phyloP scores from a whole-genome alignment of 768 basidiomycete genomes.

The Mrakia frigida region DNA sequence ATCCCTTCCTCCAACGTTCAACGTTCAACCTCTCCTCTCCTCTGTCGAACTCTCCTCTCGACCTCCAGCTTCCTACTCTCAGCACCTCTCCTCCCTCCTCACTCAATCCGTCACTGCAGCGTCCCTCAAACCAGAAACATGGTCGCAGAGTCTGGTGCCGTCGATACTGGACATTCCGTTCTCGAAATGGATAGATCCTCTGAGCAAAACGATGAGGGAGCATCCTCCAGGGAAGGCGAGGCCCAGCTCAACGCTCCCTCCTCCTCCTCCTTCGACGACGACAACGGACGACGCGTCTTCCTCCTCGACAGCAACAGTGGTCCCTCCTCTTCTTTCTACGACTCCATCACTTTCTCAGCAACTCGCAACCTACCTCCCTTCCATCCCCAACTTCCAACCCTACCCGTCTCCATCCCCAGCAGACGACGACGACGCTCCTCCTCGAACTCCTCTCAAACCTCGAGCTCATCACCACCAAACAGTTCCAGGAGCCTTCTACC shows the following conservation, averaged over 20 bases:
- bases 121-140: neutral
- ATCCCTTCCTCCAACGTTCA: neutral
- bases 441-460: neutral
- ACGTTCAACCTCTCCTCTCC: neutral
- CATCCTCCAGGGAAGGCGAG: neutral
- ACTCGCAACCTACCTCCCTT: neutral
- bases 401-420: neutral
- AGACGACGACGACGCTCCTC: neutral
- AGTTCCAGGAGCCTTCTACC: conserved; percentile 10
- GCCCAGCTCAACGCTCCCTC: neutral
- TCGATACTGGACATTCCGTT: neutral
- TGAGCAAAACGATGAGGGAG: neutral
- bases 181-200: neutral
- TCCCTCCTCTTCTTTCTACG: neutral
- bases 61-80: conserved; percentile 8
- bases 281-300: neutral
- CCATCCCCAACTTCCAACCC: conserved; percentile 12
- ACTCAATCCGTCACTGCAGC: neutral
- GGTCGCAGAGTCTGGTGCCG: neutral
- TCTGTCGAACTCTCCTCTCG: neutral
- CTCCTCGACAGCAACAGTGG: neutral
- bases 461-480: neutral
- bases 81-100: conserved; percentile 4
- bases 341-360: neutral
- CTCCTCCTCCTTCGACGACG: neutral